phyloP scores from a whole-genome alignment of 768 basidiomycete species.

The Imleria badia region DNA sequence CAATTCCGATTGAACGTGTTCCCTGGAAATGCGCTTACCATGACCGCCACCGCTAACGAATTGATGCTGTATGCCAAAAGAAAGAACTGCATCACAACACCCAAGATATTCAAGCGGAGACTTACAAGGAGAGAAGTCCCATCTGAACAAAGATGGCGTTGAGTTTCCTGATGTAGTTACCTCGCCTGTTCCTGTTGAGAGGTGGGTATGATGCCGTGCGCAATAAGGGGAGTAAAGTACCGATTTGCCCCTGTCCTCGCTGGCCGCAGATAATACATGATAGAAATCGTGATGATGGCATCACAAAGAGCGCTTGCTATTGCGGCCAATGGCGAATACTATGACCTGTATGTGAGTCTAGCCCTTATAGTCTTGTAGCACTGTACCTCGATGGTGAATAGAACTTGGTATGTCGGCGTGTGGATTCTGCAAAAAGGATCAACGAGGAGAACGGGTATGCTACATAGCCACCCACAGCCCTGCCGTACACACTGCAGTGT shows the following conservation, averaged over 20 bases:
- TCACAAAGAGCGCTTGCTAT: conserved; percentile 23
- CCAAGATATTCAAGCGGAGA: background rate
- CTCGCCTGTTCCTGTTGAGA: conserved; percentile 5
- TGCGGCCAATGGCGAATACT: conserved; percentile 10
- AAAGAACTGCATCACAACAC: background rate
- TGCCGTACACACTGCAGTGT: background rate
- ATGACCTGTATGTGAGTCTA: background rate
- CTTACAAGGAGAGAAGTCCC: conserved; percentile 21
- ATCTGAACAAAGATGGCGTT: conserved; percentile 17
- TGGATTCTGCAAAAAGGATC: conserved; percentile 5
- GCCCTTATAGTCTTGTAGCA: too few species aligned
- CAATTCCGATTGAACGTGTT: background rate
- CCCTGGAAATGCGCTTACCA: conserved; percentile 6
- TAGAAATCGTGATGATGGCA: conserved; percentile 15
- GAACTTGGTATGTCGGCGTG: conserved; percentile 1
- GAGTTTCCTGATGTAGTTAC: conserved; percentile 13
- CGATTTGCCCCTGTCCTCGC: conserved; percentile 7
- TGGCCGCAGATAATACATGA: conserved; percentile 17
- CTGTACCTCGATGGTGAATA: conserved; percentile 7
- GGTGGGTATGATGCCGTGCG: background rate
- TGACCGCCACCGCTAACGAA: conserved; percentile 4
- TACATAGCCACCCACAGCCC: conserved; percentile 3
- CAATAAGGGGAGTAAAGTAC: background rate
- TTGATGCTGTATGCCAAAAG: conserved; percentile 5
- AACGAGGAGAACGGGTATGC: background rate